Evolutionary conservation across 2,329 filamentous ascomycete genomes (phyloP), one percentile per base, ranked within the genome.

Genomic region (Cordyceps cicadae): DNA sequence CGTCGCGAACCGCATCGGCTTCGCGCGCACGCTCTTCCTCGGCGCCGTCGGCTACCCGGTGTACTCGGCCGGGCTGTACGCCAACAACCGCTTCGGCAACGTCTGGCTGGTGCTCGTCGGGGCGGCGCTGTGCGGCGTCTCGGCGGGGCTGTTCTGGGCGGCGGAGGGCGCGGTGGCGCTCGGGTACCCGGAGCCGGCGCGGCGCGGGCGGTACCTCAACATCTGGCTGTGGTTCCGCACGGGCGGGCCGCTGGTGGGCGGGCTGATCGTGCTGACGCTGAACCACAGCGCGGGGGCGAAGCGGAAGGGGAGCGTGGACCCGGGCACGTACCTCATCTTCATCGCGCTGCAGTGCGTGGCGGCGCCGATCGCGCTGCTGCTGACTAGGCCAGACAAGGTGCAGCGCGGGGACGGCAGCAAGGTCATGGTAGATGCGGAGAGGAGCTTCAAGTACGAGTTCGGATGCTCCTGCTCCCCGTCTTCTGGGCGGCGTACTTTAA

Each of bases 31-130:
- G 0, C 67, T 81, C 1, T 66, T 75, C 5, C 66, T 78, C 3
- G 76, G 79, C 24, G 74, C 77, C 1, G 66, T 79, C 0, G 79
- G 79, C 2, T 81, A 80, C 63, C 76, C 78, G 0, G 61, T 80
- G 24, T 81, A 81, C 62, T 68, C 69, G 2, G 78, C 77, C 8
- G 77, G 75, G 2, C 68, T 82, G 0, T 81, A 81, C 65, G 74
- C 72, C 54, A 79, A 80, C 65, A 79, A 80, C 66, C 71, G 76
- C 4, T 80, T 72, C 63, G 80, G 79, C 6, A 81, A 79, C 54
- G 76, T 73, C 15, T 82, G 79, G 79, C 75, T 81, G 34, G 77
- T 81, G 1, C 71, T 80, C 0, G 67, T 81, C 5, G 79, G 79
- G 19, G 75, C 78, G 3, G 78, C 75, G 1, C 70, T 74, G 3